Conservation (phyloP, 352 stramenopile genomes). For the Phytophthora rubi region DNA sequence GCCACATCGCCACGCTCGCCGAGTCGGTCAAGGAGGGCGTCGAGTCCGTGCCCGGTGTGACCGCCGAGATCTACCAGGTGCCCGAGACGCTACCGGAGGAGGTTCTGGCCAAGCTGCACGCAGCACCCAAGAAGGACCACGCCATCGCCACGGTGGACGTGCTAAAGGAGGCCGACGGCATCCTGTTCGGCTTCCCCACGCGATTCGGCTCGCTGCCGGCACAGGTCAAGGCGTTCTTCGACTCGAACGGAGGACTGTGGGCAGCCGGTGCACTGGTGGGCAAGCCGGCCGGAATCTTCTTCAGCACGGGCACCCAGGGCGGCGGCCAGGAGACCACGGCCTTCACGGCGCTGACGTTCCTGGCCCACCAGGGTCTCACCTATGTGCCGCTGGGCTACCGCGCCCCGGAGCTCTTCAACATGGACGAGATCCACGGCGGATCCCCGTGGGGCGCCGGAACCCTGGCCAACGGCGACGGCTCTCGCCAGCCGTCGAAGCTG, state of each 20-base stretch:
- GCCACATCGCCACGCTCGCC: slow-evolving; percentile 28
- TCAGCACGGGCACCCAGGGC: slow-evolving; percentile 36
- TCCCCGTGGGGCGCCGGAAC: slow-evolving; percentile 34
- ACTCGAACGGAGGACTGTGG: slow-evolving; percentile 34
- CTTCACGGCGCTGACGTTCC: slow-evolving; percentile 37
- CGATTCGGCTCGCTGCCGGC: slow-evolving; percentile 34
- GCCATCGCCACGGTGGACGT: slow-evolving; percentile 28
- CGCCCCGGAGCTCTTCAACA: slow-evolving; percentile 17
- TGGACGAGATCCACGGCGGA: slow-evolving; percentile 37
- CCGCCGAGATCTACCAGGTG: slow-evolving; percentile 32
- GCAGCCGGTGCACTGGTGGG: slow-evolving; percentile 28
- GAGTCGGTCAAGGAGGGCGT: slow-evolving; percentile 28
- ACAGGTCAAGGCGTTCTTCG: slow-evolving; percentile 39
- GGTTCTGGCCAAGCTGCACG: background rate
- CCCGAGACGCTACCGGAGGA: slow-evolving; percentile 26
- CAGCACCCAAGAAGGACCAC: slow-evolving; percentile 36
- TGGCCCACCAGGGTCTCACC: slow-evolving; percentile 32
- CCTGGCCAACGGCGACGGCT: slow-evolving; percentile 29
- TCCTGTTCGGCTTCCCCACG: slow-evolving; percentile 41
- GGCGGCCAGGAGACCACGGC: slow-evolving; percentile 36
- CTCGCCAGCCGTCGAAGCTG: slow-evolving; percentile 74
- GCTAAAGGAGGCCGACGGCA: slow-evolving; percentile 36
- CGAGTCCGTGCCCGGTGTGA: slow-evolving; percentile 32
- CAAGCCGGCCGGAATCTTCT: slow-evolving; percentile 38
- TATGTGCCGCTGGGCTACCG: slow-evolving; percentile 24